Evolutionary conservation across 2,329 filamentous ascomycete species (phyloP).

Genomic region (Fusarium sp.): DNA sequence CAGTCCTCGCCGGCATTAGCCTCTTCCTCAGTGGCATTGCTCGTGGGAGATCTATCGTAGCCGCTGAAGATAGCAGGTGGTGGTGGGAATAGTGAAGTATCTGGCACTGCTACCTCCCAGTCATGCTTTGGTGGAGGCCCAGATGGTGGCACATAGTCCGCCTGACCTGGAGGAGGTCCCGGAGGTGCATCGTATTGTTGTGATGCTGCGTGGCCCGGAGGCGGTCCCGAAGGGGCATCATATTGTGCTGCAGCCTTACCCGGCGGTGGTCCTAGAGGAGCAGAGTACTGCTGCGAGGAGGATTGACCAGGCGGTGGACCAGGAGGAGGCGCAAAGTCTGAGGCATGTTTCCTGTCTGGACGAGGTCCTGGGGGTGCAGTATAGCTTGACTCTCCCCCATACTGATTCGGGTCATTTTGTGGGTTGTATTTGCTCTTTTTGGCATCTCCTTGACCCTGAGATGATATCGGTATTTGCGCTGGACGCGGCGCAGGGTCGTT

Average conservation of each 20-base stretch:
- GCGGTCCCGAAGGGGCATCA: conserved; percentile 42
- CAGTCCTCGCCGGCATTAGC: conserved; percentile 75
- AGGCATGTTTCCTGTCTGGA: conserved; percentile 26
- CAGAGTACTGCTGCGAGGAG: conserved; percentile 41
- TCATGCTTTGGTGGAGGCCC: conserved; percentile 68
- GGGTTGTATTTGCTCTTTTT: conserved; percentile 48
- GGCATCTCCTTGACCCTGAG: conserved; percentile 48
- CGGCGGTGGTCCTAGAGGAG: conserved; percentile 41
- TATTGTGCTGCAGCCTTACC: conserved; percentile 8
- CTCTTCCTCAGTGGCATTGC: conserved; percentile 76
- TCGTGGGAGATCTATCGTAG: conserved; percentile 74
- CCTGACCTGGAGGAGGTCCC: conserved; percentile 51
- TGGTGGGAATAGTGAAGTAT: conserved; percentile 78
- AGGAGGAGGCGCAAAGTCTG: conserved; percentile 51
- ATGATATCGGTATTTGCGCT: conserved; percentile 47
- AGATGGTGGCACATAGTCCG: conserved; percentile 50
- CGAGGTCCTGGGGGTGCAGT: conserved; percentile 41
- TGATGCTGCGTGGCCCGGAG: conserved; percentile 7
- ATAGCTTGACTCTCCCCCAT: conserved; percentile 38
- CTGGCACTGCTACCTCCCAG: conserved; percentile 78
- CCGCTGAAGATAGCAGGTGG: conserved; percentile 76
- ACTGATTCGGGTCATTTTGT: conserved; percentile 42
- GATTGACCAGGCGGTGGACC: conserved; percentile 45
- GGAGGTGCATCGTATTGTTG: conserved; percentile 42
- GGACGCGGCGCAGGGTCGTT: conserved; percentile 59